These are phyloP conservation scores for Solanum chmielewskii DNA, from an alignment of 257 asterid species.

Conservation along the genomic window DNA sequence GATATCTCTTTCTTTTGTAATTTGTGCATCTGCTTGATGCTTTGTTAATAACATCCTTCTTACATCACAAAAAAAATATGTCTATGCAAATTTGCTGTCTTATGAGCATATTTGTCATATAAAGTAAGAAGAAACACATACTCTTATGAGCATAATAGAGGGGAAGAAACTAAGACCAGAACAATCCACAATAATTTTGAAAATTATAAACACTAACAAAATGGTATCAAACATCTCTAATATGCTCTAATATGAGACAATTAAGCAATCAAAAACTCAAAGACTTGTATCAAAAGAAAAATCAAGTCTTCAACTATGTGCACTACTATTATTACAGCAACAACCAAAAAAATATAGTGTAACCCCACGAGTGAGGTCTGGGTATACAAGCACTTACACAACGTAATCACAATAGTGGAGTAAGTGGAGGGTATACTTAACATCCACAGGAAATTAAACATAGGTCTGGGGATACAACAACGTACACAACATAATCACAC, in stretches of 20 bases:
- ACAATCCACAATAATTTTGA: background rate
- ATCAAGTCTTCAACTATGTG: background rate
- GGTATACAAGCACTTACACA: background rate
- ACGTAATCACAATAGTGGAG: too few relatives aligned
- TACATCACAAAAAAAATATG: background rate
- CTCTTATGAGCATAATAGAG: background rate
- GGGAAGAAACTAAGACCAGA: background rate
- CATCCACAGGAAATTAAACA: too few relatives aligned
- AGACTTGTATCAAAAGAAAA: background rate
- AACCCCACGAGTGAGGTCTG: background rate
- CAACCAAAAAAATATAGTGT: too few relatives aligned
- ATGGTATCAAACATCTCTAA: background rate
- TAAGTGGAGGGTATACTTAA: too few relatives aligned
- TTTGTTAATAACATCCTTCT: too few relatives aligned
- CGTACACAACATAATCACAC: too few relatives aligned
- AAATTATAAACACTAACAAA: background rate
- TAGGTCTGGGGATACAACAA: too few relatives aligned
- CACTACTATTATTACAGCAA: too few relatives aligned
- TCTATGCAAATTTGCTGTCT: background rate
- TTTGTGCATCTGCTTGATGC: too few relatives aligned
- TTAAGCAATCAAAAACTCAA: background rate
- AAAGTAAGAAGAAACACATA: too few relatives aligned
- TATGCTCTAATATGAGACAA: background rate
- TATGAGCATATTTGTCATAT: too few relatives aligned
- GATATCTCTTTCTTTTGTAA: too few relatives aligned